These are phyloP conservation scores for Colletotrichum destructivum DNA, from an alignment of 2,329 filamentous ascomycete species.

Conservation along the genomic window DNA sequence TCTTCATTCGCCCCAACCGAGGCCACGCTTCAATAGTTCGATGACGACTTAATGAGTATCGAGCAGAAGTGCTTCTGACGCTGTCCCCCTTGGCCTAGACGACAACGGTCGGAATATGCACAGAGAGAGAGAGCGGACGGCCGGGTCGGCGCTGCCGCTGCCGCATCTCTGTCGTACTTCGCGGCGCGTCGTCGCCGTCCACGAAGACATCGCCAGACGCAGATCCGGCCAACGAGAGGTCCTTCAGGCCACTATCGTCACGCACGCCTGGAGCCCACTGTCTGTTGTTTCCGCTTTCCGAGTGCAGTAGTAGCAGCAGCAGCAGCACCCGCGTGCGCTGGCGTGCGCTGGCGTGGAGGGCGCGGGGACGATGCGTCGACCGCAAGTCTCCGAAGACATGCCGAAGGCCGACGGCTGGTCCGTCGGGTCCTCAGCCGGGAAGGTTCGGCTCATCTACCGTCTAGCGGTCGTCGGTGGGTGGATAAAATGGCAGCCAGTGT, in stretches of 20 bases:
- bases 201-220: slow-evolving; percentile 44
- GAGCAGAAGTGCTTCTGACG: slow-evolving; percentile 4
- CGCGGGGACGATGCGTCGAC: slow-evolving; percentile 3
- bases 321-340: neutral
- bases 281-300: neutral
- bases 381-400: slow-evolving; percentile 43
- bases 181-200: too few relatives aligned
- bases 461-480: neutral
- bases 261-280: too few relatives aligned
- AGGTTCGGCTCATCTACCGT: slow-evolving; percentile 3
- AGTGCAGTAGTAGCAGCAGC: neutral
- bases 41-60: too few relatives aligned
- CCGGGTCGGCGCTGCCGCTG: neutral
- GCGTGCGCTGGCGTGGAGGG: neutral
- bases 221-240: too few relatives aligned
- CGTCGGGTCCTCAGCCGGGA: slow-evolving; percentile 5
- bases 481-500: neutral
- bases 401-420: slow-evolving; percentile 20
- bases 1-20: too few relatives aligned
- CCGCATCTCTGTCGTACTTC: too few relatives aligned
- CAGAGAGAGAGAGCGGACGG: slow-evolving; percentile 16
- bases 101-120: neutral
- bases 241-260: too few relatives aligned
- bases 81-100: slow-evolving; percentile 34
- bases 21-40: too few relatives aligned